These are phyloP conservation scores for Xylaria sp. DNA, from an alignment of 2,329 filamentous ascomycete species.

Conservation along the genomic window DNA sequence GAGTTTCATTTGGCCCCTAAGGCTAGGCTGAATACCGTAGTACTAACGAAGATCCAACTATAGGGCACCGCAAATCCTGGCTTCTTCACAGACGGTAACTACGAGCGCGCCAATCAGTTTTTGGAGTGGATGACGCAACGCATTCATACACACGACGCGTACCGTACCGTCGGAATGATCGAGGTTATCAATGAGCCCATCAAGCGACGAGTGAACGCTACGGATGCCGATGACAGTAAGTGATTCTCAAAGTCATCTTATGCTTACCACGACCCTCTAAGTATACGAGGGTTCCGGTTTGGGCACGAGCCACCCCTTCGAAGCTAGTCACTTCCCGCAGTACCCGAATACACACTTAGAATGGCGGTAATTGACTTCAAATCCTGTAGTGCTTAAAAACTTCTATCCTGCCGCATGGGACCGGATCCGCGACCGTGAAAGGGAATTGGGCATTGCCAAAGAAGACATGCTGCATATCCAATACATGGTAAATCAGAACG, in stretches of 20 bases:
- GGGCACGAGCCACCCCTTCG: too few species aligned
- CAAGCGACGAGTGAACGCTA: constrained; percentile 42
- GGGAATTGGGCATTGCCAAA: constrained; percentile 50
- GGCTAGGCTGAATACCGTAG: too few species aligned
- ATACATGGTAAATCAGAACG: constrained; percentile 41
- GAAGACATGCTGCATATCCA: constrained; percentile 58
- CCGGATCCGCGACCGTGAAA: constrained; percentile 58
- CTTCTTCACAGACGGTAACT: constrained; percentile 62
- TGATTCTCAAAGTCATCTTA: neutral
- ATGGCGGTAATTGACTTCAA: neutral
- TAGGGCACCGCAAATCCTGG: constrained; percentile 47
- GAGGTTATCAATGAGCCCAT: constrained; percentile 64
- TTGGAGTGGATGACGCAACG: constrained; percentile 60
- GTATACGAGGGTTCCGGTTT: too few species aligned
- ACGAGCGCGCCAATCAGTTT: constrained; percentile 59
- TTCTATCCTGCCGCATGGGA: constrained; percentile 59
- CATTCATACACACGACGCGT: constrained; percentile 56
- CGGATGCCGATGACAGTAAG: constrained; percentile 42
- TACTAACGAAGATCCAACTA: neutral
- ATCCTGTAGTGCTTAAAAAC: constrained; percentile 46
- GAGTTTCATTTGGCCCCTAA: neutral
- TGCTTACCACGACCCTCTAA: neutral
- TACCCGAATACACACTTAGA: neutral
- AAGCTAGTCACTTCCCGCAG: neutral
- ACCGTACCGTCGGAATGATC: constrained; percentile 62